Evolutionary conservation across 805 yeast species (phyloP).

Genomic region (Saccharomycopsis sp.): DNA sequence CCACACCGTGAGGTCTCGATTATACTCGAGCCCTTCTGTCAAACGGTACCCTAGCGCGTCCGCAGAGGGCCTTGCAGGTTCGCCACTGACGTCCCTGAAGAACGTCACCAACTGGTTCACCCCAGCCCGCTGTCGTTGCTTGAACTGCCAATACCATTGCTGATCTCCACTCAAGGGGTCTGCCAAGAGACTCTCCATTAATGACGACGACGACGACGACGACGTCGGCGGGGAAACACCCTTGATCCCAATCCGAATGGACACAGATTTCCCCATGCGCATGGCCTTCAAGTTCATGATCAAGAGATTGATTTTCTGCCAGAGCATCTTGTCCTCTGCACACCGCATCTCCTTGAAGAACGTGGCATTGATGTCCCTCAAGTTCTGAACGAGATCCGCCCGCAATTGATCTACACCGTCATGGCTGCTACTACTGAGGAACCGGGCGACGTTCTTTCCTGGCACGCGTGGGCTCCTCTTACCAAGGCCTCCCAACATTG

Average conservation of each 20-base stretch:
- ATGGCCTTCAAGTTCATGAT: slow-evolving; percentile 2
- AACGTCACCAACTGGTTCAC: slow-evolving; percentile 9
- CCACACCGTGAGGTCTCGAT: slow-evolving; percentile 19
- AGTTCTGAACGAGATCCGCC: slow-evolving; percentile 1
- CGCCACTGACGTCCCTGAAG: not conserved
- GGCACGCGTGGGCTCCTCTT: too few species aligned
- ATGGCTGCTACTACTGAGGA: too few species aligned
- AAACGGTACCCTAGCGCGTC: not conserved
- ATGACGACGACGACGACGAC: not conserved
- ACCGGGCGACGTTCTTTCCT: too few species aligned
- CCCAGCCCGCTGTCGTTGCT: not conserved
- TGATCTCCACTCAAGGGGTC: slow-evolving; percentile 20
- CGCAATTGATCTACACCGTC: too few species aligned
- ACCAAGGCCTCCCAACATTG: too few species aligned
- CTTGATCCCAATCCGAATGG: slow-evolving; percentile 18
- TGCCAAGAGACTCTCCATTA: slow-evolving; percentile 13
- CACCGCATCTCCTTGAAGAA: not conserved
- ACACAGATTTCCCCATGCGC: not conserved
- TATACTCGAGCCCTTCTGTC: slow-evolving; percentile 7
- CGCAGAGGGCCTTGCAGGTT: not conserved
- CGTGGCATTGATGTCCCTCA: not conserved
- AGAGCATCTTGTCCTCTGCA: slow-evolving; percentile 1
- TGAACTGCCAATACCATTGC: slow-evolving; percentile 15
- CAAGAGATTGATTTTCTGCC: slow-evolving; percentile 11
- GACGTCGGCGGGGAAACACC: not conserved